Evolutionary conservation across 1,139 yeast species (phyloP).

Genomic region (Candida neerlandica): DNA sequence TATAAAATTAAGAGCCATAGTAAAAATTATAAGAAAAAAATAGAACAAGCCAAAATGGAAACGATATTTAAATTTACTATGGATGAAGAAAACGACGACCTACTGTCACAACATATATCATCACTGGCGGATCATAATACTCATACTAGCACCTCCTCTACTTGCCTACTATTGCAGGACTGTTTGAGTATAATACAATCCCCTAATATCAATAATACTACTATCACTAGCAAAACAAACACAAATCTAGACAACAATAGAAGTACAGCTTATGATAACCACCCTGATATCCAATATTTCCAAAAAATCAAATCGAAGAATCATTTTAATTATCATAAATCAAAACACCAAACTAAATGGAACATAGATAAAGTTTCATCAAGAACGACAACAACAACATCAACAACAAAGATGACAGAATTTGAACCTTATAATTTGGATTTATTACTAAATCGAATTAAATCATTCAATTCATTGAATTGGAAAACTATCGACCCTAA

Average conservation of each 20-base stretch:
- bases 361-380: slow-evolving; percentile 16
- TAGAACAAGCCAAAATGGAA: slow-evolving; percentile 2
- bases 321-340: slow-evolving; percentile 41
- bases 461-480: slow-evolving; percentile 35
- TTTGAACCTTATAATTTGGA: slow-evolving; percentile 41
- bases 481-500: slow-evolving; percentile 25
- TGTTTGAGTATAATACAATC: slow-evolving; percentile 30
- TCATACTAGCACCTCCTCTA: background rate
- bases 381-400: background rate
- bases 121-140: background rate
- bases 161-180: slow-evolving; percentile 31
- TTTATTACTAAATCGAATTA: slow-evolving; percentile 29
- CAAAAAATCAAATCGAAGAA: slow-evolving; percentile 37
- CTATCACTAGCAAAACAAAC: slow-evolving; percentile 6
- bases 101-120: background rate
- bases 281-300: slow-evolving; percentile 46
- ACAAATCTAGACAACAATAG: background rate
- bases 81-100: slow-evolving; percentile 3
- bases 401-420: slow-evolving; percentile 17
- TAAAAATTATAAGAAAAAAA: background rate
- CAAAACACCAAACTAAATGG: slow-evolving; percentile 21
- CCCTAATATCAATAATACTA: slow-evolving; percentile 21
- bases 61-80: slow-evolving; percentile 5
- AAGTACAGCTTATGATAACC: slow-evolving; percentile 19
- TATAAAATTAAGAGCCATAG: background rate